These are phyloP conservation scores for Cylindrodendrum hubeiense DNA, from an alignment of 2,329 filamentous ascomycete genomes.

Conservation along the genomic window DNA sequence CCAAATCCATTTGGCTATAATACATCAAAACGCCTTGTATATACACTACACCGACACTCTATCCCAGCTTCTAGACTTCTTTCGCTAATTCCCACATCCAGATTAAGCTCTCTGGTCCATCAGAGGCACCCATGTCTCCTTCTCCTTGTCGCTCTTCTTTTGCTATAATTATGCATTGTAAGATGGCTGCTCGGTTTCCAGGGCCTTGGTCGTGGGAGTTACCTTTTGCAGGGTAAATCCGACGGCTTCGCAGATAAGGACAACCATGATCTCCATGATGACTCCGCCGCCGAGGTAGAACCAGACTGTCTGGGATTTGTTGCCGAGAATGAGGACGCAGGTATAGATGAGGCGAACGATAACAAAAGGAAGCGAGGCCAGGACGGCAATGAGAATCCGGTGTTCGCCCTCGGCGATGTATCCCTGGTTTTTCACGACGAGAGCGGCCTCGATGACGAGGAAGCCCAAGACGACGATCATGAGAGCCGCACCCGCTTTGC, in stretches of 20 bases:
- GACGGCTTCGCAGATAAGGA: constrained; percentile 45
- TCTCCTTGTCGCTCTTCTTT: not conserved
- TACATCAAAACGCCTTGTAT: not conserved
- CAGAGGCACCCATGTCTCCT: constrained; percentile 9
- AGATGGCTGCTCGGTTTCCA: constrained; percentile 18
- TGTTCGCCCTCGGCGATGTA: constrained; percentile 63
- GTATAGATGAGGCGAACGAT: constrained; percentile 49
- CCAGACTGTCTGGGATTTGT: constrained; percentile 44
- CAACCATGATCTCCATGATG: constrained; percentile 51
- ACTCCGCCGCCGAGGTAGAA: constrained; percentile 48
- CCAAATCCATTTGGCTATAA: not conserved
- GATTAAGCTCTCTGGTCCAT: not conserved
- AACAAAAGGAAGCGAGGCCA: constrained; percentile 50
- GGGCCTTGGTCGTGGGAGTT: constrained; percentile 22
- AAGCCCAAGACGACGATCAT: constrained; percentile 55
- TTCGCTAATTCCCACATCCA: not conserved
- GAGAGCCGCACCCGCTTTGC: constrained; percentile 44
- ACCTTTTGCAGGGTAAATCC: constrained; percentile 47
- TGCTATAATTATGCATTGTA: constrained; percentile 14
- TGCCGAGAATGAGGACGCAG: constrained; percentile 45
- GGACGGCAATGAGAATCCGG: constrained; percentile 61
- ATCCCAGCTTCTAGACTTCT: too few relatives aligned
- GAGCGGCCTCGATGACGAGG: constrained; percentile 53
- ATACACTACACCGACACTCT: not conserved
- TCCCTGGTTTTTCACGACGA: constrained; percentile 55